Evolutionary conservation across 441 rosid genomes (phyloP), one percentile per base, ranked within the genome.

Genomic region (Corymbia citriodora): DNA sequence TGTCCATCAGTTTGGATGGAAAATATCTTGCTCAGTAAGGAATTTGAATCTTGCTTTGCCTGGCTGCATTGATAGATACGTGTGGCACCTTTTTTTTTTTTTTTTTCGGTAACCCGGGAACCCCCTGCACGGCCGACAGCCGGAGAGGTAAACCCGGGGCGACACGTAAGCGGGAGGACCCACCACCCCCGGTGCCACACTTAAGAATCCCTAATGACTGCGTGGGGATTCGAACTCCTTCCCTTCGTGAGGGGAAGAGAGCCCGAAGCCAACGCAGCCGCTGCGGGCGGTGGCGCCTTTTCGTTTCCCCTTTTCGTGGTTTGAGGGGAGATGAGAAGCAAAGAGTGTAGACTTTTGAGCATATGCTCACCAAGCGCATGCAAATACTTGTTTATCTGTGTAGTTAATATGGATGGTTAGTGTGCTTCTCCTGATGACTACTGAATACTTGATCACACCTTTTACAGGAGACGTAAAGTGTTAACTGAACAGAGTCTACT

Each of bases 21-120:
- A 98, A 97, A 95, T 98, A 98, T 92, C 96, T 97, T 92, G 98
- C 98, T 91, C 90, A 93, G 99, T 98, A 94, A 95, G 99, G 54
- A 85, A 88, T 90, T 31, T n/a, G 21, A 90, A 55, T 57, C 82
- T 27, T 87, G 21, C 87, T 74, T 49, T 87, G 29, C 79, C 31
- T 13, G 7, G 55, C 85, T 59, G 82, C 88, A 7, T 89, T 89
- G 87, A 82, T 70, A 53, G 17, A 36, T 70, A 55, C 53, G n/a
- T 49, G 25, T 86, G 63, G 88, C 10, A 49, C 21, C 88, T 36
- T 49, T 45, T 45, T 92, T 89, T 88, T 88, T 27, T 33, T 33
- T 33, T 33, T 33, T 33, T 33, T 33, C 33, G 33, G 33, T 33
- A 33, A 33, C 33, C 33, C 33, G 33, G 33, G 33, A 33, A 33